Base-by-base conservation (phyloP, 257 asterid genomes). In the Linderniella brevidens region DNA sequence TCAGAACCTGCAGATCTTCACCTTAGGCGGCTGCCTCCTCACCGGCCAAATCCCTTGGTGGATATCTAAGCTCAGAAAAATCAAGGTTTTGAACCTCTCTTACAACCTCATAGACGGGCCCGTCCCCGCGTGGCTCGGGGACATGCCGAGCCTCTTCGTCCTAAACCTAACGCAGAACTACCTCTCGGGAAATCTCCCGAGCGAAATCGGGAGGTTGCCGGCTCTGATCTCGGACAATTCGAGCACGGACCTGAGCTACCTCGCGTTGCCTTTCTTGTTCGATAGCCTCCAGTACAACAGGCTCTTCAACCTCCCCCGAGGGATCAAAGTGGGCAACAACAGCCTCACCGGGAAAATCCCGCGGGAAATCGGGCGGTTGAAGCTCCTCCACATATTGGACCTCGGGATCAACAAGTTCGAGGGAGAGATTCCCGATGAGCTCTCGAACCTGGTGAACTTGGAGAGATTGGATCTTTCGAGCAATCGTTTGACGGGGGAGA, bases 301-400 rank as follows among this genome's bases (percentile, higher is more conserved):
- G 0, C 72, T 75, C 0, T 75, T 68, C 43, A 71, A 75, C 64
- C 19, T 75, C 41, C 77, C 74, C 0, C 55, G 77, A 18, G 75
- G 67, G 2, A 13, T 75, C 25, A 72, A 71, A 39, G 52, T 75
- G 0, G 77, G 77, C 8, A 45, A 41, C 45, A 75, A 75, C 60
- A 65, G 50, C 11, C 70, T 71, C 13, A 68, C 59, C 19, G 84
- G 84, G 9, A 14, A n/a, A 8, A 75, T 75, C 20, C 84, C 84
- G 0, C 43, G 1, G 11, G 79, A 75, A 35, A 49, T 75, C 6
- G 77, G 84, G 3, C 13, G 29, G 9, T 46, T 75, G 52, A 66
- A 60, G 66, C 79, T 63, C 0, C 72, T 75, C 0, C 70, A 17
- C 0, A 8, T 36, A 8, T 37, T 76, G 68, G 86, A 76, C 10